Conservation (phyloP, 108 stramenopile species). For the Cylindrotheca fusiformis region DNA sequence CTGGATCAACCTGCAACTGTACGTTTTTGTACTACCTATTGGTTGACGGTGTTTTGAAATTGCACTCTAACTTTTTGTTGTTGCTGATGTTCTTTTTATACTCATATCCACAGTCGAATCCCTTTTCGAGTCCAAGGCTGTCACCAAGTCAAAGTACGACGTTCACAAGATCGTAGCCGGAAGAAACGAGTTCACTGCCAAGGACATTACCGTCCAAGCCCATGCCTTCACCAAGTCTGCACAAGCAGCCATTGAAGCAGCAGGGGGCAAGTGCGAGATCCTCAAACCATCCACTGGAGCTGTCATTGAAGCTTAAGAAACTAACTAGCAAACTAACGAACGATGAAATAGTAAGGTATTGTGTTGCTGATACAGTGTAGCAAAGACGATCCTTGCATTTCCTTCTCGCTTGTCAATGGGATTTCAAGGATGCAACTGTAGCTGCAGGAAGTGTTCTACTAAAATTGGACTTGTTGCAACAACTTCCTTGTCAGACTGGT, state of each 20-base stretch:
- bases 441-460: no score
- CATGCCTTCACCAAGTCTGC: constrained; percentile 95
- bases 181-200: constrained; percentile 73
- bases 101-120: constrained; percentile 48
- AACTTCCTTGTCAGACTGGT: no score
- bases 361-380: no score
- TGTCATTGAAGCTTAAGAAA: constrained; percentile 62
- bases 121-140: constrained; percentile 58
- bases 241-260: constrained; percentile 87
- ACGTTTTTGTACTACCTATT: constrained; percentile 1
- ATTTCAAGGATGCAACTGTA: no score
- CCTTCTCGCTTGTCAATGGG: no score
- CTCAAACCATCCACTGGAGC: constrained; percentile 87
- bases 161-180: constrained; percentile 94
- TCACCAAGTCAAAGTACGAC: constrained; percentile 84
- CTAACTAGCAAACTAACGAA: no score
- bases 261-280: constrained; percentile 91
- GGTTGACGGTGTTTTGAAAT: neutral
- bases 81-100: neutral
- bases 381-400: no score
- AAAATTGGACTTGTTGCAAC: no score
- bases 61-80: neutral
- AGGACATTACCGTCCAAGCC: constrained; percentile 93
- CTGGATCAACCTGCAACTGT: constrained; percentile 77
- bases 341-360: no score